These are phyloP conservation scores for Vitis labrusca DNA, from an alignment of 164 flowering plant species.

Conservation along the genomic window DNA sequence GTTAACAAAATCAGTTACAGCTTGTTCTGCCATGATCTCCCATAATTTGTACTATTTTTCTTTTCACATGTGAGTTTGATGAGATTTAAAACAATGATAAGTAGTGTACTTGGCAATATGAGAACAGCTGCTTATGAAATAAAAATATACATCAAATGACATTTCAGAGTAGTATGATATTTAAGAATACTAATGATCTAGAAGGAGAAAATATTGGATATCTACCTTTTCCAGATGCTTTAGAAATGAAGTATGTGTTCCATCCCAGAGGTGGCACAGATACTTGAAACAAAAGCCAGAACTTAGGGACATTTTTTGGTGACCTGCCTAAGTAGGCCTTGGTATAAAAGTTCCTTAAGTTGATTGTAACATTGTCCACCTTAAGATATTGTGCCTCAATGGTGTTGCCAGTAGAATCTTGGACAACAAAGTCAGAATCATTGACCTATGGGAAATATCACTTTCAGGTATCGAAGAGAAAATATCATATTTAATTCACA, in stretches of 20 bases:
- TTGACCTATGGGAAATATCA: slow-evolving; percentile 48
- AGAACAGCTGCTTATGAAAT: background rate
- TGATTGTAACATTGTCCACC: slow-evolving; percentile 64
- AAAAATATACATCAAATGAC: background rate
- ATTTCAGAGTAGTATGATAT: background rate
- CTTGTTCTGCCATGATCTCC: too few relatives aligned
- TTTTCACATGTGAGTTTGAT: background rate
- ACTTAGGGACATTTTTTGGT: slow-evolving; percentile 46
- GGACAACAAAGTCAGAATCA: slow-evolving; percentile 52
- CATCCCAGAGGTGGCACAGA: slow-evolving; percentile 83
- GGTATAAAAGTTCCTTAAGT: slow-evolving; percentile 59
- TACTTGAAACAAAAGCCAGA: slow-evolving; percentile 74
- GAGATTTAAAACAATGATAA: background rate
- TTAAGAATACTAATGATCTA: background rate
- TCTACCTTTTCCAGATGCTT: slow-evolving; percentile 40
- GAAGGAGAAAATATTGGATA: background rate
- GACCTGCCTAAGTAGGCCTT: slow-evolving; percentile 64
- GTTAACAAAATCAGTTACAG: background rate
- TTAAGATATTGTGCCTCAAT: slow-evolving; percentile 56
- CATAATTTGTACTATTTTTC: background rate
- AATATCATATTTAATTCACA: background rate
- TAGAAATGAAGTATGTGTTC: slow-evolving; percentile 79
- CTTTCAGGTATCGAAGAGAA: background rate
- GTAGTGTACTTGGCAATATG: background rate
- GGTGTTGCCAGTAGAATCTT: slow-evolving; percentile 57